Evolutionary conservation across 2,329 filamentous ascomycete genomes (phyloP).

Genomic region (Fusarium praegraminearum): DNA sequence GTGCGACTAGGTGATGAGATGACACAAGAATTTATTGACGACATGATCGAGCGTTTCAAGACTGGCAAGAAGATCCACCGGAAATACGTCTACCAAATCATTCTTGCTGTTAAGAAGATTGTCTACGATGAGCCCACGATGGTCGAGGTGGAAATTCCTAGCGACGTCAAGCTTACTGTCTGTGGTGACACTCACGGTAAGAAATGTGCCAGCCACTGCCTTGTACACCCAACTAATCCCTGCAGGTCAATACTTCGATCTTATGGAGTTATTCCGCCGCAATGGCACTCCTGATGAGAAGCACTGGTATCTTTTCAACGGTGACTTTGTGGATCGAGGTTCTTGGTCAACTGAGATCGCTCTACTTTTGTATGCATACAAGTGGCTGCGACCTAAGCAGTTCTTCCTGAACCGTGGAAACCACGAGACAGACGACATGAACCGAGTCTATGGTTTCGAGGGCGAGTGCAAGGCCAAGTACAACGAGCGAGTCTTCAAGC

Average conservation of each 20-base stretch:
- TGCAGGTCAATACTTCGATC: conserved; percentile 93
- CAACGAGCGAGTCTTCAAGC: conserved; percentile 92
- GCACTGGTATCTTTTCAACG: conserved; percentile 97
- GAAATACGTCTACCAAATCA: conserved; percentile 98
- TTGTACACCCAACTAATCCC: conserved; percentile 39
- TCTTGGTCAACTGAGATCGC: conserved; percentile 99
- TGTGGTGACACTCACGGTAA: conserved; percentile 96
- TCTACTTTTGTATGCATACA: conserved; percentile 92
- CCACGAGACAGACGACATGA: conserved; percentile 99
- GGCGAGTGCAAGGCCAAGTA: conserved; percentile 99
- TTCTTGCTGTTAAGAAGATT: conserved; percentile 88
- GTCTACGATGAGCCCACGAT: conserved; percentile 95
- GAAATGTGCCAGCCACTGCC: conserved; percentile 42
- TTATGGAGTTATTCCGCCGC: conserved; percentile 94
- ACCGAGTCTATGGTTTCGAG: conserved; percentile 97
- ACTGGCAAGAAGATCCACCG: conserved; percentile 92
- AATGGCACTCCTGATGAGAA: conserved; percentile 88
- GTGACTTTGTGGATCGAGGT: conserved; percentile 96
- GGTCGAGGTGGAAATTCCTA: conserved; percentile 88
- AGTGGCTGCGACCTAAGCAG: conserved; percentile 87
- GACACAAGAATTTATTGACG: conserved; percentile 96
- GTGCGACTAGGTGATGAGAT: conserved; percentile 81
- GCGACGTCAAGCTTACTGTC: conserved; percentile 86
- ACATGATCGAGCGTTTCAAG: conserved; percentile 98
- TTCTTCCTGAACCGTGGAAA: conserved; percentile 99